Evolutionary conservation across 2,329 filamentous ascomycete species (phyloP), one percentile per base, ranked within the genome.

Genomic region (Neurospora sp.): DNA sequence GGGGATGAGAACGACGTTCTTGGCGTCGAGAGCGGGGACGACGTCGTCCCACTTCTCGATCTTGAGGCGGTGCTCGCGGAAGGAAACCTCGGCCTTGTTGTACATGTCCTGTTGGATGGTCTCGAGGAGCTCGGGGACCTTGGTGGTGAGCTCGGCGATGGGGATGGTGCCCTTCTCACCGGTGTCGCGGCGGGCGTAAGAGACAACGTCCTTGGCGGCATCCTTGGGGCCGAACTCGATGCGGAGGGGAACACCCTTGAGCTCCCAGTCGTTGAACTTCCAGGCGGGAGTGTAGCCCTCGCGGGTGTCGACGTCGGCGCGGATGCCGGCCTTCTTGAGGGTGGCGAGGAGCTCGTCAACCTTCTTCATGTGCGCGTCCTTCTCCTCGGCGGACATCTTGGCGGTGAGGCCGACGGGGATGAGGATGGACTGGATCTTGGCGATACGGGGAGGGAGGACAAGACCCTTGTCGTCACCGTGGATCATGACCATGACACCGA

Each of bases 241-340:
- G 71, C 96, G 91, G 43, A 99, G 87, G 66, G 96, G 96, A 58
- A 98, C 91, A 79, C 96, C 96, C 82, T 95, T 96, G 76, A 98
- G 86, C 81, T 99, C 96, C 93, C 93, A 97, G 82, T 99, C 94
- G 82, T 96, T 97, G 85, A 99, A 99, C 82, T 99, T 99, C 90
- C 92, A 98, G 74, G 93, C 93, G 46, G 96, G 94, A 71, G 93
- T 88, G 89, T 98, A 97, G 74, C 91, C 92, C 68, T 98, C 95
- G 71, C 96, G 90, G 79, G 89, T 87, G 79, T 99, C 96, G 68
- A 90, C 88, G 74, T 96, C 91, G 71, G 89, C 87, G 71, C 96
- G 92, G 46, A 99, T 84, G 70, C 90, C 90, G 23, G 87, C 91
- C 72, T 88, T 89, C 78, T 88, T 89, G 68, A 99, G 86, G 11